These are phyloP conservation scores for Puccinellia tenuiflora DNA, from an alignment of 176 grass and related monocot genomes.

Conservation along the genomic window DNA sequence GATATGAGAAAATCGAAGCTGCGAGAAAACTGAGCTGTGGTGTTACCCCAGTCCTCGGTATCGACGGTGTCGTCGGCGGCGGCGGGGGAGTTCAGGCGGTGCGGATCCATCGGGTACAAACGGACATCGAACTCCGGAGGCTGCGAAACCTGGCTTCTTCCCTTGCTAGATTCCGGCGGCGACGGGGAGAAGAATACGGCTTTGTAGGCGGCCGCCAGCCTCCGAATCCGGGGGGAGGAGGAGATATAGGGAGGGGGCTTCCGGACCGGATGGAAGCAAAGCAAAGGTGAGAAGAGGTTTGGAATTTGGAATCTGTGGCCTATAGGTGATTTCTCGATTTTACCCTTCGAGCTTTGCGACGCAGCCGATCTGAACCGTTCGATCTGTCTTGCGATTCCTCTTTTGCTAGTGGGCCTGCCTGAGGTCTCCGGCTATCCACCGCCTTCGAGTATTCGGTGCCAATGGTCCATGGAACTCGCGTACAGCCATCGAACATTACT, in stretches of 20 bases:
- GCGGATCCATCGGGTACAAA: conserved; percentile 67
- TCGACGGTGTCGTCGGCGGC: conserved; percentile 26
- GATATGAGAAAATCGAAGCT: not conserved
- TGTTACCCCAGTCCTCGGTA: conserved; percentile 67
- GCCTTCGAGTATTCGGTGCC: not conserved
- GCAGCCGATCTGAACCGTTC: not conserved
- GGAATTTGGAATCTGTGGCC: conserved; percentile 19
- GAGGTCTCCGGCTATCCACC: not conserved
- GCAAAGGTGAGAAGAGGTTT: not conserved
- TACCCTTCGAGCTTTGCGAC: not conserved
- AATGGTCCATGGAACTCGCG: not conserved
- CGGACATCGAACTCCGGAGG: conserved; percentile 64
- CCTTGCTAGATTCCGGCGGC: not conserved
- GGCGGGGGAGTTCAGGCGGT: conserved; percentile 43
- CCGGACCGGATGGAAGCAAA: not conserved
- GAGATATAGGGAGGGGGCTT: conserved; percentile 2
- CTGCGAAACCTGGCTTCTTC: not conserved
- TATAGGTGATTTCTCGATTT: not conserved
- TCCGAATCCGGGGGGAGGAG: not conserved
- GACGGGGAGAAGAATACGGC: not conserved
- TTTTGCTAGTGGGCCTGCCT: not conserved
- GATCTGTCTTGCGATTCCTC: not conserved
- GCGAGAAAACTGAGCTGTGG: not conserved
- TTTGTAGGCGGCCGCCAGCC: not conserved
- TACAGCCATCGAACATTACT: too few species aligned